Evolutionary conservation across 495 filamentous ascomycete genomes (phyloP).

Genomic region (Penicillium mononematosum): DNA sequence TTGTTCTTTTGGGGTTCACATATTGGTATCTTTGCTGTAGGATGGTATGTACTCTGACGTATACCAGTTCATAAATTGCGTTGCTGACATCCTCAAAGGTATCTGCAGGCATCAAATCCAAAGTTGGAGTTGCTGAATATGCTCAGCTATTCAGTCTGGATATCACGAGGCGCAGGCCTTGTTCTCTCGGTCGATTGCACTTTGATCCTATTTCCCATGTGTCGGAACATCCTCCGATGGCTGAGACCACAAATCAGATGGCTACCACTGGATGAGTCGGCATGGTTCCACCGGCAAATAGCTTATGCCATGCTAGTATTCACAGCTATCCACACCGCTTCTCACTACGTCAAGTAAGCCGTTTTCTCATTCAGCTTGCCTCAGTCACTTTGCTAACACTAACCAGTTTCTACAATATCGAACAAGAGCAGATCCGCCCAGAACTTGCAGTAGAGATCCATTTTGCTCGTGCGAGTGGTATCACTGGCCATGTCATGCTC

Average conservation of each 20-base stretch:
- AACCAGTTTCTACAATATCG: conserved; percentile 88
- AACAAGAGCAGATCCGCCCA: conserved; percentile 77
- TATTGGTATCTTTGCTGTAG: conserved; percentile 74
- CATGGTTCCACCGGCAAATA: conserved; percentile 96
- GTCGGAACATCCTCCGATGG: conserved; percentile 79
- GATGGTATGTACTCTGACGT: conserved; percentile 65
- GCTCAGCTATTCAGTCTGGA: conserved; percentile 86
- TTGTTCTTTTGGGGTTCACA: conserved; percentile 82
- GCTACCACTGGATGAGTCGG: conserved; percentile 88
- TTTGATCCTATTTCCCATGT: conserved; percentile 91
- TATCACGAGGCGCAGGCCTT: conserved; percentile 90
- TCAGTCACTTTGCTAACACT: conserved; percentile 25
- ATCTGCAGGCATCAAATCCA: conserved; percentile 64
- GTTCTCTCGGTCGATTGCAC: conserved; percentile 77
- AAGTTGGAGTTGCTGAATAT: conserved; percentile 75
- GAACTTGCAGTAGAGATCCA: conserved; percentile 88
- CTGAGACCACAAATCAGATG: conserved; percentile 85
- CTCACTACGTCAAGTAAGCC: conserved; percentile 94
- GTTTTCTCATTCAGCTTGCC: not conserved
- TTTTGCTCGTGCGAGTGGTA: conserved; percentile 82
- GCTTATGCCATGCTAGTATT: conserved; percentile 87
- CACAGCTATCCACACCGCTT: conserved; percentile 68
- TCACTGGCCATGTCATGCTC: conserved; percentile 97
- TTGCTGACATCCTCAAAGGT: conserved; percentile 53
- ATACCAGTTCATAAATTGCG: conserved; percentile 21